Evolutionary conservation across 2,329 filamentous ascomycete genomes (phyloP).

Genomic region (Myriosclerotinia scirpicola): DNA sequence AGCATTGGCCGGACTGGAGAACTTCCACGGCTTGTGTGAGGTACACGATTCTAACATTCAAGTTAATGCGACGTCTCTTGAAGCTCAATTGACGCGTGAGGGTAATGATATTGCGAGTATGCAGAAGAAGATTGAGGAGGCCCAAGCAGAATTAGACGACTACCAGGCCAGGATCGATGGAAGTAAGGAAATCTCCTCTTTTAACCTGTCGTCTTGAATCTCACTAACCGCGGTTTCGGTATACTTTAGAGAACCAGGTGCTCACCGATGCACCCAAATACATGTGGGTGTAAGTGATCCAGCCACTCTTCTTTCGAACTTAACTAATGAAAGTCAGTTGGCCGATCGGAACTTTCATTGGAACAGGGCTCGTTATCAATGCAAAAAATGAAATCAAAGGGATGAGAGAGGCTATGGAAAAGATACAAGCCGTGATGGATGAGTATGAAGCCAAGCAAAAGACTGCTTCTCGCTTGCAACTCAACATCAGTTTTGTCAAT

Average conservation of each 20-base stretch:
- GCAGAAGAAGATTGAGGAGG: slow-evolving; percentile 1
- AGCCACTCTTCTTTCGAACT: no score
- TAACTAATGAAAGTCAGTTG: not conserved
- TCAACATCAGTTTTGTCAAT: slow-evolving; percentile 12
- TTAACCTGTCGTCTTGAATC: not conserved
- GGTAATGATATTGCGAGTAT: slow-evolving; percentile 7
- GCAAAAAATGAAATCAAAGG: not conserved
- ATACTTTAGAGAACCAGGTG: not conserved
- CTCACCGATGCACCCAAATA: slow-evolving; percentile 4
- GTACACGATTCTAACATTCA: not conserved
- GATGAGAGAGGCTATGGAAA: not conserved
- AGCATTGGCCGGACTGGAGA: not conserved
- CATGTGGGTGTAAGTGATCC: slow-evolving; percentile 5
- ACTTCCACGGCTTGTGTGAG: not conserved
- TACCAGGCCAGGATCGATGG: slow-evolving; percentile 5
- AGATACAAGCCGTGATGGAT: slow-evolving; percentile 4
- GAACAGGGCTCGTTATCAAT: not conserved
- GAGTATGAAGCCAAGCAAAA: slow-evolving; percentile 5
- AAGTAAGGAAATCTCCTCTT: not conserved
- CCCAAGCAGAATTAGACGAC: not conserved
- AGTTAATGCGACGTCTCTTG: not conserved
- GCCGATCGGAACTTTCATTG: slow-evolving; percentile 1
- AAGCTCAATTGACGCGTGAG: not conserved
- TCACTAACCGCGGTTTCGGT: not conserved
- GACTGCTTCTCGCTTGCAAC: slow-evolving; percentile 10